Evolutionary conservation across 2,329 filamentous ascomycete species (phyloP), one percentile per base, ranked within the genome.

Genomic region (Botryotinia narcissicola): DNA sequence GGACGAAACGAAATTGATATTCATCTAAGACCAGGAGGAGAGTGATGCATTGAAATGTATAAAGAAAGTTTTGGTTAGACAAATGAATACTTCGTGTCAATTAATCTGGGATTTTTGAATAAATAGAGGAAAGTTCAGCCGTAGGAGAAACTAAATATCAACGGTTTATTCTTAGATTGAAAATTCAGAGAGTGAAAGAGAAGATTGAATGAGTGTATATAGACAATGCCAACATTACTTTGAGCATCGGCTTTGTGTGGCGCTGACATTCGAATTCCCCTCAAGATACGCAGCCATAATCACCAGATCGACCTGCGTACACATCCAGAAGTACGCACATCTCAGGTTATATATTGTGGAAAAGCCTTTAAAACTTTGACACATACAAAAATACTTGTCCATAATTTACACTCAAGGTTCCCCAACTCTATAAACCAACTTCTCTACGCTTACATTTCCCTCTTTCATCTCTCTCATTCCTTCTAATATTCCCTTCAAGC

Each of bases 261-360:
- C 5, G 1, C 5, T 14, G 3, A n/a, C 5, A 2, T 0, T 5
- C 48, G 0, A n/a, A 7, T 54, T 0, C 0, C 0, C 2, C 48
- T 54, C 7, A 1, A n/a, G 0, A n/a, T 16, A 8, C 1, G 12
- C 12, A 8, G 3, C 7, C 25, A 3, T 7, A 16, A 3, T 16
- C 25, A 7, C 0, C 48, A 7, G 25, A 54, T n/a, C 3, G 10
- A n/a, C 5, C 7, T 54, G 12, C 48, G 0, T n/a, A 3, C 25
- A 54, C 1, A 16, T 5, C 48, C 25, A n/a, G 0, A 51, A 51
- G 5, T 16, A 51, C 9, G 4, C 10, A 3, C 22, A 14, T 37
- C 48, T 4, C 48, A 51, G 22, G 1, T 51, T 0, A 3, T n/a
- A 3, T 51, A 0, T 14, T 2, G 4, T 51, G 4, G 1, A 18